Evolutionary conservation across 148 eudicot genomes (phyloP).

Genomic region (Dianthus caryophyllus): DNA sequence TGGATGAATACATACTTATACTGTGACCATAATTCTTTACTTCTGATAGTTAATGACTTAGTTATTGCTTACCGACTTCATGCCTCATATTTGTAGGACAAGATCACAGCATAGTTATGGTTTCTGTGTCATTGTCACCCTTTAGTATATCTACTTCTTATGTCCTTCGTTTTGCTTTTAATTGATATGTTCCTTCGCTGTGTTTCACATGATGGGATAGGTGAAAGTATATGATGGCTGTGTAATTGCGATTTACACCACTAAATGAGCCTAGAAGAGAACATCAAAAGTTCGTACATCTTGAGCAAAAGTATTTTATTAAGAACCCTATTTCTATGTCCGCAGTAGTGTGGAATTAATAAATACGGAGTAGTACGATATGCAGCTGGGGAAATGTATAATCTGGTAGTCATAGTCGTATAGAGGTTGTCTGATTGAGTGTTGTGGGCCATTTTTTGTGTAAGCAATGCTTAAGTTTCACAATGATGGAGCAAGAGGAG

Average conservation of each 20-base stretch:
- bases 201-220: not conserved
- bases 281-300: not conserved
- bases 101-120: not conserved
- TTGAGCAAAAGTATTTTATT: not conserved
- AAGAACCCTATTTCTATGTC: not conserved
- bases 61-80: not conserved
- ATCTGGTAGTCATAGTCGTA: not conserved
- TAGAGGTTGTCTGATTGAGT: not conserved
- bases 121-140: not conserved
- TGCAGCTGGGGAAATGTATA: not conserved
- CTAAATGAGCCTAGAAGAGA: not conserved
- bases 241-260: not conserved
- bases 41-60: not conserved
- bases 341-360: not conserved
- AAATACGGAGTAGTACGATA: not conserved
- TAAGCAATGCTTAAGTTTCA: not conserved
- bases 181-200: not conserved
- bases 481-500: not conserved
- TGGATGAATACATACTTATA: not conserved
- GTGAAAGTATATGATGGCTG: not conserved
- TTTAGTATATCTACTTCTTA: not conserved
- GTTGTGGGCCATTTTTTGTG: not conserved
- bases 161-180: not conserved
- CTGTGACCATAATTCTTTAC: not conserved
- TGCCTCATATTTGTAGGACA: not conserved